These are phyloP conservation scores for Diutina mesorugosa DNA, from an alignment of 1,139 yeast species.

Conservation along the genomic window DNA sequence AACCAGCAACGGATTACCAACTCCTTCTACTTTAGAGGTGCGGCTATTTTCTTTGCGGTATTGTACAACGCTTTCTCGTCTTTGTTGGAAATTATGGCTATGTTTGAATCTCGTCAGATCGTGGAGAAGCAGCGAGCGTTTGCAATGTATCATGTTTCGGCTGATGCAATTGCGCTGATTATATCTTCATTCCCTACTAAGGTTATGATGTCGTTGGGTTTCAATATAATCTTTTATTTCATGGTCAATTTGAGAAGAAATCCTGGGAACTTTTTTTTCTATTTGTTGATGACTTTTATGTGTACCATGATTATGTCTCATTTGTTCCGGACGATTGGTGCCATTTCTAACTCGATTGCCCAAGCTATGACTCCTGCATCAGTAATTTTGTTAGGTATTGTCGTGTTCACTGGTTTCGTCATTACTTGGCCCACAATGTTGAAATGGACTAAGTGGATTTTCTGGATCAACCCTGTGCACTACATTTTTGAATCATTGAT, in stretches of 20 bases:
- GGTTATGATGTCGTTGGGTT: constrained; percentile 36
- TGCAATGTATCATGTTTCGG: constrained; percentile 67
- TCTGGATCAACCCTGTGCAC: constrained; percentile 58
- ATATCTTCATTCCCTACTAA: constrained; percentile 59
- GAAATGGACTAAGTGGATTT: constrained; percentile 75
- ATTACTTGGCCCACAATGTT: constrained; percentile 56
- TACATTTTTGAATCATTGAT: constrained; percentile 59
- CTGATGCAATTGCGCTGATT: constrained; percentile 62
- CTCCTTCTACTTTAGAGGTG: constrained; percentile 26
- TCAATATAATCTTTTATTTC: constrained; percentile 55
- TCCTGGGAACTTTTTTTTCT: constrained; percentile 62
- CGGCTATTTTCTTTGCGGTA: constrained; percentile 65
- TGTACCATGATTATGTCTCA: constrained; percentile 60
- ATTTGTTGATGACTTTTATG: constrained; percentile 37
- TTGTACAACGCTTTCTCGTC: constrained; percentile 70
- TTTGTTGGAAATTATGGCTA: constrained; percentile 55
- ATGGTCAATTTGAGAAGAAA: constrained; percentile 53
- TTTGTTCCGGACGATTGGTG: constrained; percentile 60
- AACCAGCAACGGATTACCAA: not conserved
- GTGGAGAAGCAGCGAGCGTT: constrained; percentile 71
- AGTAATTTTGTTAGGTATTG: constrained; percentile 40
- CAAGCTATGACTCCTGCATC: constrained; percentile 70
- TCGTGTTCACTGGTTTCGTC: constrained; percentile 43
- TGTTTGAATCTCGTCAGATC: constrained; percentile 65
- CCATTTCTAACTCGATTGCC: constrained; percentile 43